phyloP scores from a whole-genome alignment of 768 basidiomycete genomes.

The Lactifluus piperatus region DNA sequence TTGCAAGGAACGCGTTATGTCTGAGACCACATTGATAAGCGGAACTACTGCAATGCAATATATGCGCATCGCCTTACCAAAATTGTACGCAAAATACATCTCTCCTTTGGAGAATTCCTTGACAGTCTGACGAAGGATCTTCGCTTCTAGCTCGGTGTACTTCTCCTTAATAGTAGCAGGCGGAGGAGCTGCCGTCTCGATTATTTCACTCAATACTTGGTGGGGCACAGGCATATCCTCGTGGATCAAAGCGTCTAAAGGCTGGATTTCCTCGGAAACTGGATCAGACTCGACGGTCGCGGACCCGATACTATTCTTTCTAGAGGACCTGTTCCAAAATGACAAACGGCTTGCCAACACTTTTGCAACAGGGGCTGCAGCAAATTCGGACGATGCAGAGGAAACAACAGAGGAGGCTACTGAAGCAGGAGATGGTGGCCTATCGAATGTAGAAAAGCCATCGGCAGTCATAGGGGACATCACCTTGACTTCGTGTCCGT shows the following conservation, averaged over 20 bases:
- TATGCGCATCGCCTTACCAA: slow-evolving; percentile 44
- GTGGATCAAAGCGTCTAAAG: slow-evolving; percentile 18
- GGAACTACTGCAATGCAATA: background rate
- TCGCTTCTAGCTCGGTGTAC: slow-evolving; percentile 70
- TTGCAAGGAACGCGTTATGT: slow-evolving; percentile 76
- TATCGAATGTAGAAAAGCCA: slow-evolving; percentile 18
- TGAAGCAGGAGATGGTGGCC: slow-evolving; percentile 23
- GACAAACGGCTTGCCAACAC: slow-evolving; percentile 58
- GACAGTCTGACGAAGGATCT: slow-evolving; percentile 72
- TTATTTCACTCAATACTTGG: slow-evolving; percentile 47
- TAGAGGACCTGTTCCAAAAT: slow-evolving; percentile 63
- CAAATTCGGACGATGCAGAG: slow-evolving; percentile 41
- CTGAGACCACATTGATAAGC: slow-evolving; percentile 29
- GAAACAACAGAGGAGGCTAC: slow-evolving; percentile 42
- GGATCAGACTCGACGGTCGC: background rate
- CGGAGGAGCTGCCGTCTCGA: slow-evolving; percentile 52
- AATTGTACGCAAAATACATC: slow-evolving; percentile 86
- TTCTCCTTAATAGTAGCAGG: slow-evolving; percentile 57
- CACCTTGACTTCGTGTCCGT: slow-evolving; percentile 38
- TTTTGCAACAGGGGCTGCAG: slow-evolving; percentile 46
- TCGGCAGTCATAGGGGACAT: slow-evolving; percentile 30
- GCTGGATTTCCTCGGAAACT: slow-evolving; percentile 10
- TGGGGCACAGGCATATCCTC: slow-evolving; percentile 29
- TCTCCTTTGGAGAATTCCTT: slow-evolving; percentile 72
- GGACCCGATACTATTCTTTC: slow-evolving; percentile 17